Evolutionary conservation across 1,284 basidiomycete species (phyloP), one percentile per base, ranked within the genome.

Genomic region (Papiliotrema nemorosa): DNA sequence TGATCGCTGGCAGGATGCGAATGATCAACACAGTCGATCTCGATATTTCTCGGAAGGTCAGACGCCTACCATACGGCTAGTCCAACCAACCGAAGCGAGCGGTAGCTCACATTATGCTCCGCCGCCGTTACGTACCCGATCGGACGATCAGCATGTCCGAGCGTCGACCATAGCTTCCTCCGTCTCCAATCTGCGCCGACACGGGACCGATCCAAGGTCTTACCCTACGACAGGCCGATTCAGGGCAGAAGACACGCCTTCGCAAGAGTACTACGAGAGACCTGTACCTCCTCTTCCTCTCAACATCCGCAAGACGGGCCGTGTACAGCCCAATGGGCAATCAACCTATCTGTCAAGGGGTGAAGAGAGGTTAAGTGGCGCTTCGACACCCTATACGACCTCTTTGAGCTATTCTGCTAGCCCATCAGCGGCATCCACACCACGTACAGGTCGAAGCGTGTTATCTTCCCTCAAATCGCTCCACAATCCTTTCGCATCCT

Each of bases 261-360:
- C 36, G 34, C 10, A 18, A 37, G 45, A 52, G 18, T 21, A 20
- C n/a, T 34, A 36, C 33, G 58, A 60, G 20, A 47, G 46, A 31
- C 58, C 58, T 4, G 50, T 60, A 14, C 55, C 58, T 9, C 52
- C 55, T n/a, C 29, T 55, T 37, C 58, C 58, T 14, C 50, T 60
- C 22, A 43, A 57, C 40, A 42, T 53, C 25, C 38, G 27, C 5
- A 37, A 36, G 50, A 38, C 22, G 31, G 9, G 24, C 41, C 9
- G 40, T 36, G 7, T 24, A 31, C 18, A 49, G 48, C 18, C 40
- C 45, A 7, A 21, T 49, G 27, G 29, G n/a, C 44, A 40, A 1
- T 22, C 35, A 10, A 44, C 46, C 20, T 42, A 49, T 2, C 24
- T 21, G 13, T 41, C 40, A 22, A 45, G 27, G 16, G 50, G 44